Conservation (phyloP, 2,329 filamentous ascomycete species). For the Coniella vitis region DNA sequence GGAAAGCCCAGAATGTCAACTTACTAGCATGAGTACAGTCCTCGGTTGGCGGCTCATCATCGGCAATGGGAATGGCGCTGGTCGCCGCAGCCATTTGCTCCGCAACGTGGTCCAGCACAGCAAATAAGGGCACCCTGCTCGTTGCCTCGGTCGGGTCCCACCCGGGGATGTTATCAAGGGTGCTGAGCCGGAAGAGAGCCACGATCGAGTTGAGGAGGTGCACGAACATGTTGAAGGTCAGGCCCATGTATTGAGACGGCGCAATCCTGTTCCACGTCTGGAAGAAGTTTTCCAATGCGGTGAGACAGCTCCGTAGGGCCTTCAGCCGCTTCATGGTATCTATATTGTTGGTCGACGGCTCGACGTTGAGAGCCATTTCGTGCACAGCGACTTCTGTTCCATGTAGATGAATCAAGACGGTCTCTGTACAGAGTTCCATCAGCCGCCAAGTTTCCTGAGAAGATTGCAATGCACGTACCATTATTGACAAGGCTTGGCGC, state of each 20-base stretch:
- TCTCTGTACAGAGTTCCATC: constrained; percentile 26
- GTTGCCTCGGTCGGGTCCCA: constrained; percentile 31
- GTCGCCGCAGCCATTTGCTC: constrained; percentile 1
- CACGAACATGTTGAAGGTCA: constrained; percentile 29
- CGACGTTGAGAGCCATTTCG: constrained; percentile 25
- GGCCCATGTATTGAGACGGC: constrained; percentile 22
- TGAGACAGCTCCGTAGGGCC: constrained; percentile 24
- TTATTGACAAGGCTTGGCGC: constrained; percentile 18
- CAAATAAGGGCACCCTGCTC: constrained; percentile 27
- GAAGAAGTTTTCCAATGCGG: constrained; percentile 27
- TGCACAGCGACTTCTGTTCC: constrained; percentile 31
- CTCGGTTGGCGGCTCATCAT: constrained; percentile 10
- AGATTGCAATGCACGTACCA: constrained; percentile 18
- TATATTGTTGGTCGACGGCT: constrained; percentile 3
- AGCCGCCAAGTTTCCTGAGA: too few species aligned
- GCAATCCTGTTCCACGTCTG: constrained; percentile 26
- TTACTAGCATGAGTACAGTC: neutral
- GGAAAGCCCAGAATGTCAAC: too few species aligned
- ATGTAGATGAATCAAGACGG: constrained; percentile 28
- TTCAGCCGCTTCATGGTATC: constrained; percentile 16
- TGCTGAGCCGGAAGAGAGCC: constrained; percentile 26
- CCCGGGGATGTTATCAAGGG: constrained; percentile 27
- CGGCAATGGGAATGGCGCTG: neutral
- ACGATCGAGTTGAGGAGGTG: constrained; percentile 28
- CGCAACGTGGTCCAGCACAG: constrained; percentile 22